These are phyloP conservation scores for Dothistroma pini DNA, from an alignment of 2,329 filamentous ascomycete genomes.

Conservation along the genomic window DNA sequence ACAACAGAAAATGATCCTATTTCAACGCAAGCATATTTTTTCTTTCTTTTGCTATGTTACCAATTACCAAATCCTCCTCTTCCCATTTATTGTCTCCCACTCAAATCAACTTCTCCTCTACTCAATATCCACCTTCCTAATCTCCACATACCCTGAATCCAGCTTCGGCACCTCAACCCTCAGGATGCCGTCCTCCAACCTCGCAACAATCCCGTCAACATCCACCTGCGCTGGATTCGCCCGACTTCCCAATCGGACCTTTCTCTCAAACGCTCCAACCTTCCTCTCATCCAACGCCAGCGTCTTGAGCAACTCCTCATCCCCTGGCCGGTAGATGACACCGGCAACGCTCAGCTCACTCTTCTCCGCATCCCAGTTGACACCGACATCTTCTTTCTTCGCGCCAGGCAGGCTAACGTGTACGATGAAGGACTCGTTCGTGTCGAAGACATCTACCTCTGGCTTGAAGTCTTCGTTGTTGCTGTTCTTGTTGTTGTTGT, in stretches of 20 bases:
- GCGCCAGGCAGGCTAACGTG: slow-evolving; percentile 73
- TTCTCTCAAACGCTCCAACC: slow-evolving; percentile 71
- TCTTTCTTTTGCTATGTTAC: background rate
- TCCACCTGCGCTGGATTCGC: slow-evolving; percentile 61
- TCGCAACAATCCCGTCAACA: slow-evolving; percentile 64
- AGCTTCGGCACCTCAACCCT: slow-evolving; percentile 73
- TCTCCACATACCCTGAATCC: slow-evolving; percentile 58
- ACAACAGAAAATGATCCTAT: background rate
- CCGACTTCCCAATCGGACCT: slow-evolving; percentile 57
- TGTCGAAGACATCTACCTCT: slow-evolving; percentile 73
- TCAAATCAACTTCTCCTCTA: slow-evolving; percentile 26
- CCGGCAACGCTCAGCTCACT: slow-evolving; percentile 64
- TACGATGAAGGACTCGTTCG: slow-evolving; percentile 60
- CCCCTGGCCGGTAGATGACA: slow-evolving; percentile 67
- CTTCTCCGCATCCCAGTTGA: slow-evolving; percentile 71
- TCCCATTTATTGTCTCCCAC: background rate
- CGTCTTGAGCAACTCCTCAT: slow-evolving; percentile 65
- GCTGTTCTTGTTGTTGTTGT: slow-evolving; percentile 40
- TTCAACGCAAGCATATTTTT: background rate
- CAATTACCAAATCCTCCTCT: slow-evolving; percentile 1
- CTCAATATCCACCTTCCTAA: slow-evolving; percentile 52
- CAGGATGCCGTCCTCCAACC: slow-evolving; percentile 74
- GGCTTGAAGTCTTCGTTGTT: slow-evolving; percentile 52
- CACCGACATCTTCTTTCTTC: slow-evolving; percentile 71
- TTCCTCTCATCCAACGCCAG: slow-evolving; percentile 64